Evolutionary conservation across 768 basidiomycete species (phyloP), one percentile per base, ranked within the genome.

Genomic region (Lyophyllum decastes): DNA sequence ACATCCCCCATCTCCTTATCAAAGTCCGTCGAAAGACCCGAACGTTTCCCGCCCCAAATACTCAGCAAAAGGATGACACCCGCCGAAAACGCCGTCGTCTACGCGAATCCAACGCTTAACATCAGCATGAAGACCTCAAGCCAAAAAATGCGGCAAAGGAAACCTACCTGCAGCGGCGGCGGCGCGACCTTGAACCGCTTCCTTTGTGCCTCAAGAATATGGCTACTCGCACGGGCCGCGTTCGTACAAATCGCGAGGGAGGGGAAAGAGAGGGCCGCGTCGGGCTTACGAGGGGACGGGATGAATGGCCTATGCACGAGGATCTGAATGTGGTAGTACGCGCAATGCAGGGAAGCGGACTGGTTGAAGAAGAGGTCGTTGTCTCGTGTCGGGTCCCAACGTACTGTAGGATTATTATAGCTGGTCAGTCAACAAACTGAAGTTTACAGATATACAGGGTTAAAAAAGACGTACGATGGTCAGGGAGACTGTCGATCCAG

Each of bases 261-360:
- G 5, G 87, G 88, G 65, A 85, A 84, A 0, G 79, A 76, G 4
- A 82, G 62, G 2, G 73, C 60, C 24, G 41, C 52, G 16, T 78
- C 75, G 0, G 78, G 78, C 54, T 76, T 80, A 40, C 73, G 73
- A 1, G 82, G 79, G 0, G 83, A 79, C 0, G 86, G 87, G 57
- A 94, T 85, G 73, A 91, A 93, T 0, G 89, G 88, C 4, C 90
- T 83, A 68, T 93, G 90, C 38, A 91, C 77, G 40, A 89, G 74
- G 56, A 93, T 91, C 68, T 88, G 85, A n/a, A 84, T 72, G 53
- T 86, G 78, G 65, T 90, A 80, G 59, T 80, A 79, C 8, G 64
- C 64, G 21, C 70, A 66, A 52, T 80, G 80, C 2, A 92, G 74
- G 16, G 75, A 65, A 0, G 85, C 88, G 0, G 87, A 88, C 73